phyloP scores from a whole-genome alignment of 345 rosid species.

The Salix brachista region DNA sequence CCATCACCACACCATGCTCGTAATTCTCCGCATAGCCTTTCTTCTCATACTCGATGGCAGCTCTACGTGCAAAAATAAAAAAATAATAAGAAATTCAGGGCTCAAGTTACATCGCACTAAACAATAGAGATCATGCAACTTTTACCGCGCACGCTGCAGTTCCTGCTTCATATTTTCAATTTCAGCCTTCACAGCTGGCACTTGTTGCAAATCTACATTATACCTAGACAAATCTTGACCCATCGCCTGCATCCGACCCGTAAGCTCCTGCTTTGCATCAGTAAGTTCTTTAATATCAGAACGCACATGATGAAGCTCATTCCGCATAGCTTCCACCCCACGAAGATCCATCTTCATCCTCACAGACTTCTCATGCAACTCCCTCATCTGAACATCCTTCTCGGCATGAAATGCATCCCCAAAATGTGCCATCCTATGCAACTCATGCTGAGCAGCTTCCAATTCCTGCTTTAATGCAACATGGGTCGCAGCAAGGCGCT shows the following conservation, averaged over 20 bases:
- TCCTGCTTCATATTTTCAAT: slow-evolving; percentile 82
- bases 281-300: slow-evolving; percentile 72
- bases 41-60: slow-evolving; percentile 92
- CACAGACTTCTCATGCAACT: slow-evolving; percentile 72
- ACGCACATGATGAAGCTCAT: slow-evolving; percentile 58
- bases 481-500: slow-evolving; percentile 80
- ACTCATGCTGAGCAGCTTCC: slow-evolving; percentile 76
- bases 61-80: slow-evolving; percentile 34
- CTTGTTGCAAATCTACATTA: slow-evolving; percentile 66
- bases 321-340: slow-evolving; percentile 56
- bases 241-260: slow-evolving; percentile 63
- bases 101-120: not conserved
- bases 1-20: slow-evolving; percentile 90
- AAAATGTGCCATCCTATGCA: slow-evolving; percentile 59
- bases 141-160: slow-evolving; percentile 82
- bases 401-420: slow-evolving; percentile 63
- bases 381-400: slow-evolving; percentile 81
- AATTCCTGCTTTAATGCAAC: slow-evolving; percentile 92
- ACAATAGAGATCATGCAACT: not conserved
- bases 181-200: slow-evolving; percentile 64
- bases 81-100: not conserved
- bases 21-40: slow-evolving; percentile 94
- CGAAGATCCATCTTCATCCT: slow-evolving; percentile 64
- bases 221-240: slow-evolving; percentile 66
- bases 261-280: slow-evolving; percentile 62